These are phyloP conservation scores for Forsythia suspensa DNA, from an alignment of 257 asterid genomes.

Conservation along the genomic window DNA sequence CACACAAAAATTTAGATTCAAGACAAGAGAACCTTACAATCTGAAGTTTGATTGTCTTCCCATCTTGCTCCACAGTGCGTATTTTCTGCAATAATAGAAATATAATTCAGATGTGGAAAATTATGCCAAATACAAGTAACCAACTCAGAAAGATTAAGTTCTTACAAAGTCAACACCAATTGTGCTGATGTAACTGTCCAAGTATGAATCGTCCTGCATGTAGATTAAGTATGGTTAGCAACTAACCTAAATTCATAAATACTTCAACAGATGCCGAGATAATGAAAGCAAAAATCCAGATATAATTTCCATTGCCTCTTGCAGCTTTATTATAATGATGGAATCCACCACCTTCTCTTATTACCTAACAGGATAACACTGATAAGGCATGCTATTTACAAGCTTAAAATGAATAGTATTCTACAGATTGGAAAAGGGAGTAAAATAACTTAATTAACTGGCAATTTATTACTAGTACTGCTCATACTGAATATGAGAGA, in stretches of 20 bases:
- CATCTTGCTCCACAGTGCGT: slow-evolving; percentile 52
- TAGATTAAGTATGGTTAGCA: not conserved
- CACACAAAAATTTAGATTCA: not conserved
- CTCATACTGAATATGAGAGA: not conserved
- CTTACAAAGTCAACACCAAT: slow-evolving; percentile 67
- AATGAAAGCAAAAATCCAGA: not conserved
- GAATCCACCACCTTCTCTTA: not conserved
- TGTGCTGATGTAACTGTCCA: slow-evolving; percentile 68
- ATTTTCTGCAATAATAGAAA: slow-evolving; percentile 31
- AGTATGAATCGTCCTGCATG: slow-evolving; percentile 57
- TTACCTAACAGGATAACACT: not conserved
- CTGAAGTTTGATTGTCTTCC: slow-evolving; percentile 47
- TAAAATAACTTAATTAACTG: not conserved
- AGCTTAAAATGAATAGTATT: not conserved
- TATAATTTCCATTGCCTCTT: not conserved
- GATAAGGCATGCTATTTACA: not conserved
- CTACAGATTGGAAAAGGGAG: not conserved
- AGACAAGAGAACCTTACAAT: slow-evolving; percentile 30
- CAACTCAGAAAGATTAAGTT: not conserved
- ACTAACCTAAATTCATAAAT: not conserved
- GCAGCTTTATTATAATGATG: not conserved
- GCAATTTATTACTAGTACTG: not conserved
- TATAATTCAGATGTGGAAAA: not conserved
- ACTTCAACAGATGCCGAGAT: not conserved
- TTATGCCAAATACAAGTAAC: not conserved